Evolutionary conservation across 768 basidiomycete genomes (phyloP), one percentile per base, ranked within the genome.

Genomic region (Floccularia luteovirens): DNA sequence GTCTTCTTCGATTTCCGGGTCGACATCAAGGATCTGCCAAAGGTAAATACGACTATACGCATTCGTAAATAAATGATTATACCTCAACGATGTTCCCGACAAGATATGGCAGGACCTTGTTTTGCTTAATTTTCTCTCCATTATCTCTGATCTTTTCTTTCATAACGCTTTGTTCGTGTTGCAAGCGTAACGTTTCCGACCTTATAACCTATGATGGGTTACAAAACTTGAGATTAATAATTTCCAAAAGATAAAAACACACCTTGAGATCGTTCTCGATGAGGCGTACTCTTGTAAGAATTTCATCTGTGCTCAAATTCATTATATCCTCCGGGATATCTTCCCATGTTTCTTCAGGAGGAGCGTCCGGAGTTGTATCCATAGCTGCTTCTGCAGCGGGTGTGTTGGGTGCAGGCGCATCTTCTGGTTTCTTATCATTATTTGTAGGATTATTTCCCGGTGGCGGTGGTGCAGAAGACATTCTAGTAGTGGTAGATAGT

Each of bases 111-210:
- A 99, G 67, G 10, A 96, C 91, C 64, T 98, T 98, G 64, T 99
- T 98, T 76, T 99, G 94, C 63, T 96, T 96, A 49, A 99, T 89
- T 68, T 98, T 98, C 65, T 96, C 91, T 33, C 85, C 83, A 47
- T 97, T 99, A 57, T 99, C 96, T 39, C 90, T 80, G 55, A 99
- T 96, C 74, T 94, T 96, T 71, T 97, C 93, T 58, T 90, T 86
- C 96, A 99, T 98, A 48, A 85, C 83, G 49, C 67, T 85, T 63
- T 94, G 89, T 60, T 98, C 96, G 57, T 98, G 94, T 52, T 88
- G 82, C 41, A 99, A 63, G 37, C 96, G 77, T 48, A 87, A 67
- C 7, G 84, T 90, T 64, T 98, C 96, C 49, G 91, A 94, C 51
- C 89, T 80, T 87, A 99, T 96, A 49, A 99, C 91, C 92, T 96